These are phyloP conservation scores for Cladosporium sp. DNA, from an alignment of 2,329 filamentous ascomycete species.

Conservation along the genomic window DNA sequence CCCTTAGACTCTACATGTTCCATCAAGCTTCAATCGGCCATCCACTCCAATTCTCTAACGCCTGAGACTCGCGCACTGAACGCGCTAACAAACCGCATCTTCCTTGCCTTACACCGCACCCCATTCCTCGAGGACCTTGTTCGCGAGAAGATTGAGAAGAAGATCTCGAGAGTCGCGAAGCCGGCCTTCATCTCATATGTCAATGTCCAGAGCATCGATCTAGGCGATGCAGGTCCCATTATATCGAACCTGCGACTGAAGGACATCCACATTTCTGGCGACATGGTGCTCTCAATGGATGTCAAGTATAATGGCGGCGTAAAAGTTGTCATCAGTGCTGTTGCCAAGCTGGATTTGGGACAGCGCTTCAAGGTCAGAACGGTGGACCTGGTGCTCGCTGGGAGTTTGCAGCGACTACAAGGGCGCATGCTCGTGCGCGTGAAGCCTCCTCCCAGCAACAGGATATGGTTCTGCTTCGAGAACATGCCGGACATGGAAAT, in stretches of 20 bases:
- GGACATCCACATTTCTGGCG: slow-evolving; percentile 87
- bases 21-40: slow-evolving; percentile 79
- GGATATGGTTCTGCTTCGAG: slow-evolving; percentile 94
- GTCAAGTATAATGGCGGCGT: slow-evolving; percentile 87
- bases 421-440: slow-evolving; percentile 82
- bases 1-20: slow-evolving; percentile 82
- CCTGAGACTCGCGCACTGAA: slow-evolving; percentile 91
- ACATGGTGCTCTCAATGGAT: slow-evolving; percentile 82
- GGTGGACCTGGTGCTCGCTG: slow-evolving; percentile 82
- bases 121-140: slow-evolving; percentile 74
- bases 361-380: slow-evolving; percentile 84
- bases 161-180: slow-evolving; percentile 89
- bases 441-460: slow-evolving; percentile 92
- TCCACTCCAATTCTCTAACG: slow-evolving; percentile 82
- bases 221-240: slow-evolving; percentile 80
- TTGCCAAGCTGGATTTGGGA: slow-evolving; percentile 85
- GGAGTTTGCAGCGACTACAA: slow-evolving; percentile 77
- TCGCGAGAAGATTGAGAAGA: slow-evolving; percentile 85
- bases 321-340: slow-evolving; percentile 85
- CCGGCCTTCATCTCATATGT: slow-evolving; percentile 86
- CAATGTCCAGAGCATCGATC: slow-evolving; percentile 75
- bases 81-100: slow-evolving; percentile 81
- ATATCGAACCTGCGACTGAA: slow-evolving; percentile 85
- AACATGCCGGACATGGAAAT: slow-evolving; percentile 92
- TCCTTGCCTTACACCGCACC: slow-evolving; percentile 83